Percentiles rank a stretch among this genome's conserved stretches.
phyloP scores from a whole-genome alignment of 2,329 filamentous ascomycete species.

The Trichoderma gracile region DNA sequence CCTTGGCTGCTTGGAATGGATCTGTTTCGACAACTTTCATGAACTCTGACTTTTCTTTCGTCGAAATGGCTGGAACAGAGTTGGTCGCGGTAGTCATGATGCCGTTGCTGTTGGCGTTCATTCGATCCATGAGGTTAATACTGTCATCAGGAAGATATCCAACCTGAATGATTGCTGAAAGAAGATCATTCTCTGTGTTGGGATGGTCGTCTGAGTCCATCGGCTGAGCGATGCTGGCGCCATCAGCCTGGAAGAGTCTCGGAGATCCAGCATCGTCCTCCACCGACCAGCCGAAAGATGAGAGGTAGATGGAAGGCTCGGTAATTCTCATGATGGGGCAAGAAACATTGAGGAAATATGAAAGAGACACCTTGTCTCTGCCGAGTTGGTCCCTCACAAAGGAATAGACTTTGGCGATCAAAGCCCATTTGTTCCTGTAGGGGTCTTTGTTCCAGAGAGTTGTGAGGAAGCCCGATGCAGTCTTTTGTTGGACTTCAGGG shows the following conservation, averaged over 20 bases:
- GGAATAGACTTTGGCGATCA: neutral
- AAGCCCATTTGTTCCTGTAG: neutral
- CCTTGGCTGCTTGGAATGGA: constrained; percentile 29
- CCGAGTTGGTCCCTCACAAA: too few relatives aligned
- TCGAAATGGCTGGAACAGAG: constrained; percentile 23
- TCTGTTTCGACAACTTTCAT: constrained; percentile 29
- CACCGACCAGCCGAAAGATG: neutral
- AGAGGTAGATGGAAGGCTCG: neutral
- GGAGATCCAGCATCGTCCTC: neutral
- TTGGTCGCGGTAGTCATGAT: constrained; percentile 33
- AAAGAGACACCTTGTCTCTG: too few relatives aligned
- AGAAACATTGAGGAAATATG: neutral
- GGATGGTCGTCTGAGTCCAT: too few relatives aligned
- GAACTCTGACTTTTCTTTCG: constrained; percentile 30
- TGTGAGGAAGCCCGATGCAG: too few relatives aligned
- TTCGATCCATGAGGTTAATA: constrained; percentile 29
- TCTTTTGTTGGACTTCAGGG: too few relatives aligned
- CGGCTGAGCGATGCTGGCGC: too few relatives aligned
- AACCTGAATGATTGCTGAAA: neutral
- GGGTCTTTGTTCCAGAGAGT: neutral
- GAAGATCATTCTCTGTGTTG: too few relatives aligned
- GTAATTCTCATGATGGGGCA: neutral
- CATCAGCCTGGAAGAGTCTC: neutral
- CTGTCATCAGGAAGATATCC: constrained; percentile 35
- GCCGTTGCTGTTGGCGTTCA: constrained; percentile 31